Percentiles rank a stretch among this genome's conserved stretches.
phyloP scores from a whole-genome alignment of 2,329 filamentous ascomycete genomes.

The Rhytidhysteron rufulum region DNA sequence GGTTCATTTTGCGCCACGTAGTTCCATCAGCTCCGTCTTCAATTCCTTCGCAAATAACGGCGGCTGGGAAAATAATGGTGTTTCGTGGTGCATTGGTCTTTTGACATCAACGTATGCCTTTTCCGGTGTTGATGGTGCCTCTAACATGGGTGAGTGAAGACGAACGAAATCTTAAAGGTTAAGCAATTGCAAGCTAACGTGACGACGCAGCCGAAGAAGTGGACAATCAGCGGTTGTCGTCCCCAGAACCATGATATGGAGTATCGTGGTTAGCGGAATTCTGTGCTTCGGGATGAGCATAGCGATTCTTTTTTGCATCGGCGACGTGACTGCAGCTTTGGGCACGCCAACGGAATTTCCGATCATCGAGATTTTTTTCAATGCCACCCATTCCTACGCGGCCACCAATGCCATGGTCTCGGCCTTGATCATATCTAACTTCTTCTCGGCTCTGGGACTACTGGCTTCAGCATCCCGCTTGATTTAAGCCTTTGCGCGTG shows the following conservation, averaged over 20 bases:
- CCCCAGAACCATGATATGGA: slow-evolving; percentile 43
- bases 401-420: slow-evolving; percentile 49
- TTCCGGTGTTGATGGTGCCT: slow-evolving; percentile 32
- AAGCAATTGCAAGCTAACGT: slow-evolving; percentile 9
- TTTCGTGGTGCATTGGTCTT: slow-evolving; percentile 43
- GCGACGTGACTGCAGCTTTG: slow-evolving; percentile 19
- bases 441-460: slow-evolving; percentile 39
- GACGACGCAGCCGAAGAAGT: slow-evolving; percentile 38
- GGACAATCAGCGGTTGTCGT: slow-evolving; percentile 30
- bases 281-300: slow-evolving; percentile 40
- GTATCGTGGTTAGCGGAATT: slow-evolving; percentile 38
- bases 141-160: slow-evolving; percentile 25
- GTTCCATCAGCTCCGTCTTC: slow-evolving; percentile 40
- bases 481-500: slow-evolving; percentile 43
- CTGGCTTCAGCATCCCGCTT: slow-evolving; percentile 41
- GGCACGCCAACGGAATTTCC: slow-evolving; percentile 28
- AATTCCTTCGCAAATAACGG: slow-evolving; percentile 47
- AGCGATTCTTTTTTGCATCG: slow-evolving; percentile 39
- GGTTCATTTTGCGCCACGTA: slow-evolving; percentile 19
- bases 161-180: not conserved
- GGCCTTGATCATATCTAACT: slow-evolving; percentile 37
- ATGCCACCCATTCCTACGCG: slow-evolving; percentile 24
- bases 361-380: slow-evolving; percentile 50
- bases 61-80: slow-evolving; percentile 40
- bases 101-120: not conserved